These are phyloP conservation scores for Globisporangium takayamanum DNA, from an alignment of 352 stramenopile species.

Conservation along the genomic window DNA sequence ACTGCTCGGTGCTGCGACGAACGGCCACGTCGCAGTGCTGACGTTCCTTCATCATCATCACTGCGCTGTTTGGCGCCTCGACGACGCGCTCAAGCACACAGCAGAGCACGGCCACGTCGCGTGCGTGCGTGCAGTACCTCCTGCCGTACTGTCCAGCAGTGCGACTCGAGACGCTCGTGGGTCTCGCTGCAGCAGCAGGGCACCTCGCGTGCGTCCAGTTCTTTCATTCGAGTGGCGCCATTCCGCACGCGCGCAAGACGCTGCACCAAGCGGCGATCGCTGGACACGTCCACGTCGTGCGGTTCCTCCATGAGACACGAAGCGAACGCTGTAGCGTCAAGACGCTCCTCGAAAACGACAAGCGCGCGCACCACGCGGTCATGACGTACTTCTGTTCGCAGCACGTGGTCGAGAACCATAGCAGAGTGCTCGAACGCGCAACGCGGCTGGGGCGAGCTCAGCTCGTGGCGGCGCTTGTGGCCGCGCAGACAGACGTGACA, in stretches of 20 bases:
- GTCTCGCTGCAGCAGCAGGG: not conserved
- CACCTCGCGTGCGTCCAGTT: not conserved
- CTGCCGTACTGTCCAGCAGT: not conserved
- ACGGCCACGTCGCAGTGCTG: conserved; percentile 3
- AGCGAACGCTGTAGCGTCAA: not conserved
- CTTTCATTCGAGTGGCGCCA: not conserved
- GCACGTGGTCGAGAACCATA: no score
- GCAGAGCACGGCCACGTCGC: not conserved
- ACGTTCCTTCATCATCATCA: conserved; percentile 1
- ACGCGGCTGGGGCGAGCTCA: no score
- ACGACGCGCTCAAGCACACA: not conserved
- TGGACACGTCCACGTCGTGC: not conserved
- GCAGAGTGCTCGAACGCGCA: no score
- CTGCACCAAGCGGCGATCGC: not conserved
- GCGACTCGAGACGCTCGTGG: not conserved
- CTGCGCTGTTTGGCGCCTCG: not conserved
- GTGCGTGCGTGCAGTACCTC: not conserved
- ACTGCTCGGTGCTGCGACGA: not conserved
- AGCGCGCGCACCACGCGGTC: no score
- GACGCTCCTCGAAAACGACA: not conserved
- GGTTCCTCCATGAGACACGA: not conserved
- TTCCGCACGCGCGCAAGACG: not conserved
- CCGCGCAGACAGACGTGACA: no score
- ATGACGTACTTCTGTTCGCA: no score
- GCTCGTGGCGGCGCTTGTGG: no score